Evolutionary conservation across 2,329 filamentous ascomycete genomes (phyloP).

Genomic region (Colletotrichum gigasporum): DNA sequence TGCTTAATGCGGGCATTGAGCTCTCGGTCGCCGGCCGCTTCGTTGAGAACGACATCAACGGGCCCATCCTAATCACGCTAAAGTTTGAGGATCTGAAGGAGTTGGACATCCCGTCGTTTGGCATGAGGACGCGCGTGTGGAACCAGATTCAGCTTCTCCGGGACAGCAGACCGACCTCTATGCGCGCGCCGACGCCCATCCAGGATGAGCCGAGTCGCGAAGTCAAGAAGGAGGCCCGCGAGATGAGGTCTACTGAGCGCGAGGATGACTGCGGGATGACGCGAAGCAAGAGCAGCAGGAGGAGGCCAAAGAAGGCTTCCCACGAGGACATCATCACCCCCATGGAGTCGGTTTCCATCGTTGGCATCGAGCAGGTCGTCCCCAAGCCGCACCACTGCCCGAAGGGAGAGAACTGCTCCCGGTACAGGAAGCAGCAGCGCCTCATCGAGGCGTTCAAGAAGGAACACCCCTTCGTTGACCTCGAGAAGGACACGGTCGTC

Average conservation of each 20-base stretch:
- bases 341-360: conserved; percentile 87
- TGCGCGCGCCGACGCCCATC: conserved; percentile 67
- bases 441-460: conserved; percentile 79
- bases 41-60: conserved; percentile 90
- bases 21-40: conserved; percentile 82
- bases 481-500: conserved; percentile 74
- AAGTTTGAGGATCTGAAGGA: conserved; percentile 90
- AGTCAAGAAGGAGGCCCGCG: conserved; percentile 52
- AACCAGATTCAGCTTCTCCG: conserved; percentile 78
- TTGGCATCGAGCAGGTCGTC: conserved; percentile 89
- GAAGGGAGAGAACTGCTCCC: conserved; percentile 87
- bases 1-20: conserved; percentile 86
- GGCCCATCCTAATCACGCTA: conserved; percentile 86
- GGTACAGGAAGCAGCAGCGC: conserved; percentile 82
- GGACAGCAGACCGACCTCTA: conserved; percentile 61
- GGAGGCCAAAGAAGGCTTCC: conserved; percentile 48
- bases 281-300: conserved; percentile 51
- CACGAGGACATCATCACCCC: conserved; percentile 77
- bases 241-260: conserved; percentile 43
- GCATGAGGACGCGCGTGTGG: conserved; percentile 82
- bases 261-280: conserved; percentile 46
- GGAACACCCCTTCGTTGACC: conserved; percentile 75
- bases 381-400: conserved; percentile 86
- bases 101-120: conserved; percentile 82
- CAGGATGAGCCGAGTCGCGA: conserved; percentile 66